phyloP scores from a whole-genome alignment of 1,139 yeast species.

The Chernovozyma aurita region DNA sequence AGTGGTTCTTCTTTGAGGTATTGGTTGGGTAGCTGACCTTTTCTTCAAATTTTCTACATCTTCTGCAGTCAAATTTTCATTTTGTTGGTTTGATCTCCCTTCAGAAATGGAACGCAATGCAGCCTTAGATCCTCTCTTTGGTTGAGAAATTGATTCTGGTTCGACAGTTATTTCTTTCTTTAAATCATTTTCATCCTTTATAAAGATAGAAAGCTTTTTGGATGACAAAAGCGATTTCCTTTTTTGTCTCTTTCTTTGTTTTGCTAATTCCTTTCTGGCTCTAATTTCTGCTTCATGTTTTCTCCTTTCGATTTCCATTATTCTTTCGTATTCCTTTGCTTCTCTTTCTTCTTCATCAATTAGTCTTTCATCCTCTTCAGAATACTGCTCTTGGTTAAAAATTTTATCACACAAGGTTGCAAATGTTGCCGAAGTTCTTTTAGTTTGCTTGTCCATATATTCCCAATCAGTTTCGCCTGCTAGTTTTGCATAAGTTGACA shows the following conservation, averaged over 20 bases:
- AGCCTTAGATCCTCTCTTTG: slow-evolving; percentile 34
- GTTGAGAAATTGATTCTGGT: slow-evolving; percentile 24
- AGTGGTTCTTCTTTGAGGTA: slow-evolving; percentile 36
- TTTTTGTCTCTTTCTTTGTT: slow-evolving; percentile 41
- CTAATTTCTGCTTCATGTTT: slow-evolving; percentile 45
- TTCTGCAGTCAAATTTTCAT: slow-evolving; percentile 31
- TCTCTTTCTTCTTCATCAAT: slow-evolving; percentile 48
- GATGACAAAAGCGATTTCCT: slow-evolving; percentile 41
- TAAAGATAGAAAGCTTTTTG: slow-evolving; percentile 35
- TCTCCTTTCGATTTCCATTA: slow-evolving; percentile 47
- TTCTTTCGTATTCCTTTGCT: slow-evolving; percentile 45
- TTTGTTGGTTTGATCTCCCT: slow-evolving; percentile 18
- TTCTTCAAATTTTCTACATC: slow-evolving; percentile 41
- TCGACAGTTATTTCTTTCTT: slow-evolving; percentile 25
- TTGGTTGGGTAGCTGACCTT: slow-evolving; percentile 46
- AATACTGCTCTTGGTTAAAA: slow-evolving; percentile 56
- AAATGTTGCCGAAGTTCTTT: slow-evolving; percentile 72
- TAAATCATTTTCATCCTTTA: slow-evolving; percentile 21
- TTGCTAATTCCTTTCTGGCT: slow-evolving; percentile 44
- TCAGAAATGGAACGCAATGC: slow-evolving; percentile 36
- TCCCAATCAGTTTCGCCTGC: slow-evolving; percentile 68
- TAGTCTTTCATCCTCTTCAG: slow-evolving; percentile 51
- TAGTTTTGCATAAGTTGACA: slow-evolving; percentile 67
- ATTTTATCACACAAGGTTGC: slow-evolving; percentile 74
- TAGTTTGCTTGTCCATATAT: slow-evolving; percentile 67